Evolutionary conservation across 345 rosid species (phyloP).

Genomic region (Camelina neglecta): DNA sequence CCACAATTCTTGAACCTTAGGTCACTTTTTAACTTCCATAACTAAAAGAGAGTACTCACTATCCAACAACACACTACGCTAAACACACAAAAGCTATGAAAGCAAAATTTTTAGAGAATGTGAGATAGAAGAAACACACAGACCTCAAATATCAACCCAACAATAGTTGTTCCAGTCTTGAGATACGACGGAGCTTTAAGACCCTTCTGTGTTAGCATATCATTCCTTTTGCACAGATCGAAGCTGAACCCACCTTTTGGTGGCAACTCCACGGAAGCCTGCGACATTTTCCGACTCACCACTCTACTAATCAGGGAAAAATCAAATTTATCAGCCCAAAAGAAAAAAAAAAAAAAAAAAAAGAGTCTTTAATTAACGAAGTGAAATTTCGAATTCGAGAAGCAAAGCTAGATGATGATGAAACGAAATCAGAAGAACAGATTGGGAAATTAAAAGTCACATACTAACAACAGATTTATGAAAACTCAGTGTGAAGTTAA

Average conservation of each 20-base stretch:
- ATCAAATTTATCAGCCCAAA: too few species aligned
- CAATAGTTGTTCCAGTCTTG: constrained; percentile 97
- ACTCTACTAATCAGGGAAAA: neutral
- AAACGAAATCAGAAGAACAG: neutral
- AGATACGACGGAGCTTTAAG: constrained; percentile 64
- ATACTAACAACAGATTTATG: neutral
- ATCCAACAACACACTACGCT: constrained; percentile 8
- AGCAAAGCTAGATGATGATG: neutral
- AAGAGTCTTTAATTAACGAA: neutral
- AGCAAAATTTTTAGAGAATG: neutral
- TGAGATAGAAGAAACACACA: neutral
- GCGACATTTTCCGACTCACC: constrained; percentile 56
- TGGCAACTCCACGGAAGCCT: constrained; percentile 53
- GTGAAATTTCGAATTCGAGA: neutral
- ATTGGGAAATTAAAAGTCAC: neutral
- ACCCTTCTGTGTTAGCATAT: constrained; percentile 72
- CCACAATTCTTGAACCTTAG: neutral
- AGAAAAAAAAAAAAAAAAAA: neutral
- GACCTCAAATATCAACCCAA: constrained; percentile 84
- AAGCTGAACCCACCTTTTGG: constrained; percentile 81
- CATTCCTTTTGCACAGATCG: constrained; percentile 86
- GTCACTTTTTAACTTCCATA: constrained; percentile 1
- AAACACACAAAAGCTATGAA: neutral
- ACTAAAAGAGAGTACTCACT: neutral
- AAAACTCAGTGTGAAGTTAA: neutral